phyloP scores from a whole-genome alignment of 306 rosid genomes.

The Casuarina cunninghamiana region DNA sequence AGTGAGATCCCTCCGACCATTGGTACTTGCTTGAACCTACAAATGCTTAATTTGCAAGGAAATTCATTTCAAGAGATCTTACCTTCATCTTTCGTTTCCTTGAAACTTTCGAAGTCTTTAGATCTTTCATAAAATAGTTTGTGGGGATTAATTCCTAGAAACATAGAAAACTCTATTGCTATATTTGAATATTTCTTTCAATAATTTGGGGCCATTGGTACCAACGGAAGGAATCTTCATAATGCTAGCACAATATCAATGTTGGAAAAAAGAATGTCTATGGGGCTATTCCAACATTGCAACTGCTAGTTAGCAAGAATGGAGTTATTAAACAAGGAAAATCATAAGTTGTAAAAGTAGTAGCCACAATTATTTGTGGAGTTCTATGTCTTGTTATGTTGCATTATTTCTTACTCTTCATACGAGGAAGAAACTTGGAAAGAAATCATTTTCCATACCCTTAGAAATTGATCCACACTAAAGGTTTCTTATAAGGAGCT shows the following conservation, averaged over 20 bases:
- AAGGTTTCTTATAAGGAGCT: no score
- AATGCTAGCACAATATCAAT: conserved; percentile 23
- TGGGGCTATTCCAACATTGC: conserved; percentile 3
- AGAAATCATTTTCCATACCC: no score
- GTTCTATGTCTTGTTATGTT: no score
- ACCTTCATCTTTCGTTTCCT: conserved; percentile 38
- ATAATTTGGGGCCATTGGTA: conserved; percentile 48
- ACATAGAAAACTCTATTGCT: conserved; percentile 15
- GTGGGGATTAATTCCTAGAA: conserved; percentile 35
- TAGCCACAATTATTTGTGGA: no score
- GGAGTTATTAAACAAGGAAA: conserved; percentile 18
- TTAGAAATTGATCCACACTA: no score
- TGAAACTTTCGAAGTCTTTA: conserved; percentile 24
- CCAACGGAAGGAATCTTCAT: conserved; percentile 36
- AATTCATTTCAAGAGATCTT: conserved; percentile 29
- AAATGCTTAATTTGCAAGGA: conserved; percentile 24
- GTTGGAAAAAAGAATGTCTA: conserved; percentile 16
- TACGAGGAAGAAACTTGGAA: no score
- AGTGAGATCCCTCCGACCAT: conserved; percentile 35
- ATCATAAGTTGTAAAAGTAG: no score
- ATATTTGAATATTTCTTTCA: conserved; percentile 37
- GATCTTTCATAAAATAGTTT: conserved; percentile 38
- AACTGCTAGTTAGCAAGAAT: conserved; percentile 6
- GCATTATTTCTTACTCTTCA: no score
- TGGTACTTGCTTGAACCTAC: conserved; percentile 30